phyloP scores from a whole-genome alignment of 345 rosid species.

The Physaria fendleri region DNA sequence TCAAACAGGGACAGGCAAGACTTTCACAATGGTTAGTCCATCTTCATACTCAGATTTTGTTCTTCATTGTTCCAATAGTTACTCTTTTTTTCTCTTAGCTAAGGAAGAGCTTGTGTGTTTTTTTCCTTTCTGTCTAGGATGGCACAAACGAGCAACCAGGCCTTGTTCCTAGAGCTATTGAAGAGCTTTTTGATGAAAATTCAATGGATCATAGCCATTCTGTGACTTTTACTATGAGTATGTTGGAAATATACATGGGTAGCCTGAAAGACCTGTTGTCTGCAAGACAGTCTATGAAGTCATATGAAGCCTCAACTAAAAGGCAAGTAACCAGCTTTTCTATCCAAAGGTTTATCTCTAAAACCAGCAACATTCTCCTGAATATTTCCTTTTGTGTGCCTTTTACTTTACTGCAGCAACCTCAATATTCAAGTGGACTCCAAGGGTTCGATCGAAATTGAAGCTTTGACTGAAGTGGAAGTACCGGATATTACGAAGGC shows the following conservation, averaged over 20 bases:
- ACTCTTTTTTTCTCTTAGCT: neutral
- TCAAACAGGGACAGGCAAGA: constrained; percentile 96
- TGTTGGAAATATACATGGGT: constrained; percentile 95
- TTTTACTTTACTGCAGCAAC: constrained; percentile 48
- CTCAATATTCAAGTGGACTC: constrained; percentile 88
- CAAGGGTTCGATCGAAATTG: constrained; percentile 74
- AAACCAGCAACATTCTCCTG: neutral
- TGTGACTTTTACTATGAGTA: constrained; percentile 69
- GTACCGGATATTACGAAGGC: constrained; percentile 57
- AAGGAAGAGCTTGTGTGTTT: constrained; percentile 12
- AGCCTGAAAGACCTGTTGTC: constrained; percentile 68
- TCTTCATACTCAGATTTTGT: neutral
- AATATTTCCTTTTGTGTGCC: constrained; percentile 24
- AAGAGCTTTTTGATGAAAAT: constrained; percentile 52
- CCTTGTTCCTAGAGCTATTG: constrained; percentile 65
- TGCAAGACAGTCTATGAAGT: constrained; percentile 42
- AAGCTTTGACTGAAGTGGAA: constrained; percentile 72
- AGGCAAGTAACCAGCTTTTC: constrained; percentile 35
- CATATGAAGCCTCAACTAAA: constrained; percentile 37
- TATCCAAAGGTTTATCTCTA: neutral
- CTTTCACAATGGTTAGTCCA: constrained; percentile 73
- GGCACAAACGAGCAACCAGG: constrained; percentile 66
- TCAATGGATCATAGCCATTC: constrained; percentile 41
- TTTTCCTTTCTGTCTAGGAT: constrained; percentile 46
- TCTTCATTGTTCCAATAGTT: neutral